Base-by-base conservation (phyloP, 1,139 yeast genomes). In the Yamadazyma conglobata region DNA sequence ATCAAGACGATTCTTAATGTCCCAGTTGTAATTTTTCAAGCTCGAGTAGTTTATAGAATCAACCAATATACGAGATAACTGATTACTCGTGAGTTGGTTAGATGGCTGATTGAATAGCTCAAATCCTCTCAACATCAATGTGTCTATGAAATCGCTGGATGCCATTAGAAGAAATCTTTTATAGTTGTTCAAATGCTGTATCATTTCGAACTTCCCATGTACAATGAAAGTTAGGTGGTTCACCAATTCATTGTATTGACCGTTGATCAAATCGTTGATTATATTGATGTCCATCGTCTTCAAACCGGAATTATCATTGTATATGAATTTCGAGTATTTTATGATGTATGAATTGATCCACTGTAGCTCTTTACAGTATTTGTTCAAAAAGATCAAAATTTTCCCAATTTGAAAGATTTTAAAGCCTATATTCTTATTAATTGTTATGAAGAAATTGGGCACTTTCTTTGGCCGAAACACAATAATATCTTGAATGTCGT, bases 341-440 rank as follows among this genome's bases (percentile, higher is more conserved):
- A 67, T 54, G 20, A 55, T 52, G 30, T 56, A 67, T n/a, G 57
- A 52, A 37, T 59, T 60, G 18, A 61, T 44, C 71, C 70, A 67
- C 28, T 52, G 50, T 17, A 68, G 46, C 39, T 67, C 70, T 31
- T 55, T 52, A 39, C 96, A 84, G 30, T 75, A 73, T 20, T 64
- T 65, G 27, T 78, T 74, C 26, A 91, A 58, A 48, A 82, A 89
- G 22, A 77, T 70, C n/a, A 82, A 61, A 10, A 86, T 75, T 42
- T 83, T 79, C 1, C 98, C 98, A 15, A 84, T 78, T 35, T 86
- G 85, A 43, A 71, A 82, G 7, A 84, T 73, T 41, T 73, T 70
- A 15, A 60, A 52, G 2, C 86, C 79, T 2, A 73, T 55, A 10
- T 58, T 57, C 5, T 50, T 48, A 25, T 54, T 48, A 24, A 58